Percentiles rank a stretch among this genome's conserved stretches.
phyloP scores from a whole-genome alignment of 1,284 basidiomycete genomes.

The Anthracocystis panici-leucophaei region DNA sequence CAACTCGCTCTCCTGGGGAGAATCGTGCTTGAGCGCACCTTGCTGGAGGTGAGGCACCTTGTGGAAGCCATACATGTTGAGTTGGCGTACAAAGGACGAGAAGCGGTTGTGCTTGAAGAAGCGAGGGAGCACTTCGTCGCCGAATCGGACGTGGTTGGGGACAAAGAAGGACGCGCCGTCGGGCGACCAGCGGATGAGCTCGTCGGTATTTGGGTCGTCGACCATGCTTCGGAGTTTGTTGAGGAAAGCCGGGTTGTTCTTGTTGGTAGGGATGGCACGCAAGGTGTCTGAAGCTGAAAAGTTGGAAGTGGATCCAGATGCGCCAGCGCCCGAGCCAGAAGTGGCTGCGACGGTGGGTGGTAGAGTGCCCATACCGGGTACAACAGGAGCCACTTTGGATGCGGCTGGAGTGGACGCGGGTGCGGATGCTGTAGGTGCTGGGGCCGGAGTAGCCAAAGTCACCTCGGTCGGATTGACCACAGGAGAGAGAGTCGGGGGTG shows the following conservation, averaged over 20 bases:
- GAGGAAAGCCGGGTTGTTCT: slow-evolving; percentile 81
- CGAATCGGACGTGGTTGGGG: slow-evolving; percentile 91
- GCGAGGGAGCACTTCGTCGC: slow-evolving; percentile 76
- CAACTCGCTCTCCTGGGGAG: slow-evolving; percentile 78
- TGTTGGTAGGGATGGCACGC: slow-evolving; percentile 55
- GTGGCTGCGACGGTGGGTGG: slow-evolving; percentile 33
- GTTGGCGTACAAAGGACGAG: slow-evolving; percentile 86
- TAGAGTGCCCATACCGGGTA: slow-evolving; percentile 42
- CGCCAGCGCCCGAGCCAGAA: slow-evolving; percentile 1
- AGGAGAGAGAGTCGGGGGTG: slow-evolving; percentile 16
- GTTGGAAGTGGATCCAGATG: slow-evolving; percentile 13
- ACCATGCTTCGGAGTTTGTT: slow-evolving; percentile 93
- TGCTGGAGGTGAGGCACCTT: slow-evolving; percentile 86
- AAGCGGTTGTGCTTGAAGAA: slow-evolving; percentile 76
- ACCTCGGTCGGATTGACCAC: slow-evolving; percentile 38
- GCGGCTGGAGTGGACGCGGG: slow-evolving; percentile 1
- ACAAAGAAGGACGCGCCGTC: slow-evolving; percentile 92
- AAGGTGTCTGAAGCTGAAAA: slow-evolving; percentile 24
- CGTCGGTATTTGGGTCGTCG: slow-evolving; percentile 82
- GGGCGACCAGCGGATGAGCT: slow-evolving; percentile 89
- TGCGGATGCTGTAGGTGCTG: slow-evolving; percentile 3
- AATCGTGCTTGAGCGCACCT: slow-evolving; percentile 78
- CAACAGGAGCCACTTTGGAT: slow-evolving; percentile 34
- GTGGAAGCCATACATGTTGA: slow-evolving; percentile 78
- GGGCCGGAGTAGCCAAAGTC: slow-evolving; percentile 9